These are phyloP conservation scores for Botrytis pseudocinerea DNA, from an alignment of 2,329 filamentous ascomycete genomes.

Conservation along the genomic window DNA sequence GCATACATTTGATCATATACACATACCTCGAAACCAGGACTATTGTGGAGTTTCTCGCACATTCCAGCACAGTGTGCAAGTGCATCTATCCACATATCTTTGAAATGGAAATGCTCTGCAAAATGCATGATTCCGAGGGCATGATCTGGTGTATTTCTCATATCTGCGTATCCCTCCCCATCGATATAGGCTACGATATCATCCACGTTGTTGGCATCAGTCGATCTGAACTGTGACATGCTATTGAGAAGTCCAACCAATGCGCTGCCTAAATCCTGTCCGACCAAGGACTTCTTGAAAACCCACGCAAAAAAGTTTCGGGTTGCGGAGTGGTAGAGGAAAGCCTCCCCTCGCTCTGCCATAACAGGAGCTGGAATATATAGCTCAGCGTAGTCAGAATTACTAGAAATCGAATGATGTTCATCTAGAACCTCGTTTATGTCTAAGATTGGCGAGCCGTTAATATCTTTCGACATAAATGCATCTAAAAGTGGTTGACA, in stretches of 20 bases:
- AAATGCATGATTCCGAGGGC: constrained; percentile 67
- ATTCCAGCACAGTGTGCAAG: constrained; percentile 80
- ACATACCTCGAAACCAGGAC: constrained; percentile 62
- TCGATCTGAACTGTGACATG: constrained; percentile 61
- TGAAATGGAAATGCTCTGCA: constrained; percentile 64
- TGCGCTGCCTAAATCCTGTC: constrained; percentile 62
- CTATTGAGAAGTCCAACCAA: constrained; percentile 65
- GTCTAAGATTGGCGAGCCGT: constrained; percentile 26
- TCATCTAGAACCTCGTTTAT: background rate
- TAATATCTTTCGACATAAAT: constrained; percentile 44
- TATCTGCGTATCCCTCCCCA: constrained; percentile 67
- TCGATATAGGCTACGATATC: constrained; percentile 68
- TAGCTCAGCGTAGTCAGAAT: constrained; percentile 50
- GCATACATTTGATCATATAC: background rate
- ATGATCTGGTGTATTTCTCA: constrained; percentile 65
- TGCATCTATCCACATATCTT: constrained; percentile 68
- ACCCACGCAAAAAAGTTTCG: constrained; percentile 77
- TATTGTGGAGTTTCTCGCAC: constrained; percentile 59
- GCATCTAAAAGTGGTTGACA: constrained; percentile 62
- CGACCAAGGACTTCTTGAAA: constrained; percentile 65
- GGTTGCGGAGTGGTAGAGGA: constrained; percentile 65
- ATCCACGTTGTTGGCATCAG: constrained; percentile 55
- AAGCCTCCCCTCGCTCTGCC: constrained; percentile 54
- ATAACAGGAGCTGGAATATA: constrained; percentile 67
- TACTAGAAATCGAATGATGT: constrained; percentile 4